These are phyloP conservation scores for Schwanniomyces yamadae DNA, from an alignment of 805 yeast genomes.

Conservation along the genomic window DNA sequence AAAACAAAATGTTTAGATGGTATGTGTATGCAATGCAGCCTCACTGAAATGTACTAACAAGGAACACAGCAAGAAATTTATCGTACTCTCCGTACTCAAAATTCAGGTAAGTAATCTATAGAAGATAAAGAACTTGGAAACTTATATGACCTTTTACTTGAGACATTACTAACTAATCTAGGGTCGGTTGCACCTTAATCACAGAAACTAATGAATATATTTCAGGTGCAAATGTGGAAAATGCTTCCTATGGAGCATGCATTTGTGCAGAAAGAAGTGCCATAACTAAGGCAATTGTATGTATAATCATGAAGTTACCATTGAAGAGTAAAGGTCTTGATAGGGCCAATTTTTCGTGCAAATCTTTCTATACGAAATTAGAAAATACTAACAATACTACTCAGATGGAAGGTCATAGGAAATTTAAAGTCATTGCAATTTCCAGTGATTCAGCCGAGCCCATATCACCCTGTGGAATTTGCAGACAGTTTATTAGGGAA, in stretches of 20 bases:
- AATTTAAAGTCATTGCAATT: conserved; percentile 63
- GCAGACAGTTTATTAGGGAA: conserved; percentile 87
- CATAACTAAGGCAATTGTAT: conserved; percentile 31
- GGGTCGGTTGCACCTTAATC: conserved; percentile 80
- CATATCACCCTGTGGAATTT: conserved; percentile 90
- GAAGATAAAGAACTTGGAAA: background rate
- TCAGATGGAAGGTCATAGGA: conserved; percentile 38
- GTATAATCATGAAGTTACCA: conserved; percentile 12
- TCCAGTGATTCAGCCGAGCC: conserved; percentile 57
- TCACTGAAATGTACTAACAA: background rate
- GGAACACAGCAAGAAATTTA: conserved; percentile 41
- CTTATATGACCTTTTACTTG: background rate
- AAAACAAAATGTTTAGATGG: conserved; percentile 19
- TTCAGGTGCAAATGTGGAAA: conserved; percentile 87
- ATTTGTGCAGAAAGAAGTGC: conserved; percentile 44
- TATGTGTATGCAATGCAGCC: conserved; percentile 10
- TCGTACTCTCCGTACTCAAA: conserved; percentile 74
- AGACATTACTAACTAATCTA: conserved; percentile 10
- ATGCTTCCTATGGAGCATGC: conserved; percentile 78
- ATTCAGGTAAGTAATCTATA: conserved; percentile 40
- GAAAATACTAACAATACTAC: conserved; percentile 13
- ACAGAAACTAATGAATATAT: conserved; percentile 49
- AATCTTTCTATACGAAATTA: background rate
- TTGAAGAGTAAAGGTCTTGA: background rate
- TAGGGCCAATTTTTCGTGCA: background rate